Evolutionary conservation across 306 rosid species (phyloP).

Genomic region (Ormosia semicastrata): DNA sequence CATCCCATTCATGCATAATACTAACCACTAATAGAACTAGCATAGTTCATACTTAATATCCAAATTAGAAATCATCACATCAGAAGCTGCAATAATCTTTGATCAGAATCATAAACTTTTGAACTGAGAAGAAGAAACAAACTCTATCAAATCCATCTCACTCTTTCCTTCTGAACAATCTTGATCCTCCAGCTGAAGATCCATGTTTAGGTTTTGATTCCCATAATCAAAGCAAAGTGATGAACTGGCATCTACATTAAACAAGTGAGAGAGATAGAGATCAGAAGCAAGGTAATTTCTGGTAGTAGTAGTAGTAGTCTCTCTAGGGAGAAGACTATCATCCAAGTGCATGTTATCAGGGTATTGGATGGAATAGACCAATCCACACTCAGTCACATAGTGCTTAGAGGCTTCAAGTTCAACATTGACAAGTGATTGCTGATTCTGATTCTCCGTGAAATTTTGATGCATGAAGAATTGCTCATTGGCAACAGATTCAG

Average conservation of each 20-base stretch:
- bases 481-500: slow-evolving; percentile 33
- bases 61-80: neutral
- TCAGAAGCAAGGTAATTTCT: slow-evolving; percentile 18
- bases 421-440: neutral
- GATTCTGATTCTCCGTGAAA: slow-evolving; percentile 26
- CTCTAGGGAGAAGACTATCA: neutral
- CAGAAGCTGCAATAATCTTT: neutral
- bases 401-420: neutral
- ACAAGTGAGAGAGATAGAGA: slow-evolving; percentile 48
- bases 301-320: neutral
- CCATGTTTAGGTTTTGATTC: slow-evolving; percentile 25
- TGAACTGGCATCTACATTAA: slow-evolving; percentile 43
- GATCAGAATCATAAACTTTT: no score
- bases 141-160: slow-evolving; percentile 73
- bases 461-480: slow-evolving; percentile 59
- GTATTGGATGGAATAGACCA: neutral
- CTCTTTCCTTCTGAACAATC: slow-evolving; percentile 26
- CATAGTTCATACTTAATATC: neutral
- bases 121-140: slow-evolving; percentile 31
- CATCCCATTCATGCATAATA: neutral
- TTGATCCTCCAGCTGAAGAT: slow-evolving; percentile 19
- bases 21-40: neutral
- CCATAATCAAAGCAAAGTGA: slow-evolving; percentile 21
- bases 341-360: neutral
- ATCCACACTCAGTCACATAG: neutral